Conservation (phyloP, 2,329 filamentous ascomycete species). For the Raffaelea deltoideospora region DNA sequence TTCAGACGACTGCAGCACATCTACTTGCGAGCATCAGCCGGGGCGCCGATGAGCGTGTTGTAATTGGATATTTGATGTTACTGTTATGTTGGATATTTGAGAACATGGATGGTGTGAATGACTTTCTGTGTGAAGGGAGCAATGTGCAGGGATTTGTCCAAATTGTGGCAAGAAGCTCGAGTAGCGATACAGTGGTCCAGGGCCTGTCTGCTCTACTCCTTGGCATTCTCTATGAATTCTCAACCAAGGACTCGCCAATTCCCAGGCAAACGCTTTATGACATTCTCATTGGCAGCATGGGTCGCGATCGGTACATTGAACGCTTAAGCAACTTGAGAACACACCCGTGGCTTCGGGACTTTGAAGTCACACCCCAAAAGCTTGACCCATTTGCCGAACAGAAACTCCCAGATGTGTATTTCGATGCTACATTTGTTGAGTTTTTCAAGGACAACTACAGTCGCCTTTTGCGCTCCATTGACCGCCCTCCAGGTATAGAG, state of each 20-base stretch:
- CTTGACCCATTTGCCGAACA: conserved; percentile 31
- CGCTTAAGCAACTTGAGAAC: conserved; percentile 63
- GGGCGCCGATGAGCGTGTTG: conserved; percentile 61
- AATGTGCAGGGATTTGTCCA: conserved; percentile 79
- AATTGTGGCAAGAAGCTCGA: conserved; percentile 46
- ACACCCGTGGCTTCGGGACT: conserved; percentile 70
- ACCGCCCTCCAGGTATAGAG: conserved; percentile 80
- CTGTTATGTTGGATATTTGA: conserved; percentile 85
- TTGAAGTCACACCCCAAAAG: conserved; percentile 69
- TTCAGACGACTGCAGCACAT: conserved; percentile 77
- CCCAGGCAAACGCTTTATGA: conserved; percentile 67
- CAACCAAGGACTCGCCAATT: conserved; percentile 89
- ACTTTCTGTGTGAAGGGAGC: conserved; percentile 83
- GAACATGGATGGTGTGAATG: conserved; percentile 78
- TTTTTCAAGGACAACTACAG: conserved; percentile 96
- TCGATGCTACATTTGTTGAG: conserved; percentile 75
- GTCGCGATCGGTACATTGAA: conserved; percentile 77
- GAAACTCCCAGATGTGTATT: conserved; percentile 64
- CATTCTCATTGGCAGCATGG: conserved; percentile 60
- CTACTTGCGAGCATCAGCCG: conserved; percentile 66
- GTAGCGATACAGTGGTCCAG: conserved; percentile 53
- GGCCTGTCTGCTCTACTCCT: conserved; percentile 75
- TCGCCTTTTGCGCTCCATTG: conserved; percentile 67
- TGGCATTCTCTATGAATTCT: conserved; percentile 90
- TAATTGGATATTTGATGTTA: conserved; percentile 78